These are phyloP conservation scores for Tuber melanosporum DNA, from an alignment of 495 filamentous ascomycete genomes.

Conservation along the genomic window DNA sequence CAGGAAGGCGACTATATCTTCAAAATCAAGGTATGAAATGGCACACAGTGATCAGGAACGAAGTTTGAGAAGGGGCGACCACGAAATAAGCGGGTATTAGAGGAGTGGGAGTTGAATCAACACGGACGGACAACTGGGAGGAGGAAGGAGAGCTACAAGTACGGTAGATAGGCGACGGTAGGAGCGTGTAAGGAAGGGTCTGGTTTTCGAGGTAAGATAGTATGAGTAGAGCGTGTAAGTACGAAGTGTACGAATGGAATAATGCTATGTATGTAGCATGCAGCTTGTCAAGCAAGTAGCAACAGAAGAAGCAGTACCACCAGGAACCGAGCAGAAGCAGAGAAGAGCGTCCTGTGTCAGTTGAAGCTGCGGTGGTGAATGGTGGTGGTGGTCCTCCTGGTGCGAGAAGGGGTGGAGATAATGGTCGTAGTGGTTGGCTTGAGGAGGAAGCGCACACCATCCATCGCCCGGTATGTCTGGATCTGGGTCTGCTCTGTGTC, in stretches of 20 bases:
- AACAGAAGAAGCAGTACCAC: neutral
- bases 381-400: neutral
- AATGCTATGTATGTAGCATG: neutral
- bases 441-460: neutral
- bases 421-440: neutral
- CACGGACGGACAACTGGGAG: constrained; percentile 15
- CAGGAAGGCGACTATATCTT: neutral
- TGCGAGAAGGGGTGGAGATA: neutral
- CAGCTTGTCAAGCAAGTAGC: neutral
- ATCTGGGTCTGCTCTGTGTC: neutral
- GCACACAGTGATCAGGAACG: constrained; percentile 36
- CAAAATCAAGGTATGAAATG: neutral
- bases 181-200: neutral
- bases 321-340: neutral
- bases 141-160: neutral
- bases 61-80: constrained; percentile 27
- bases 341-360: neutral
- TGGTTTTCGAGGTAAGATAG: neutral
- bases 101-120: constrained; percentile 23
- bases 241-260: neutral
- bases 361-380: neutral
- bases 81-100: constrained; percentile 6
- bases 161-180: constrained; percentile 3
- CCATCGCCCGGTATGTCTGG: neutral
- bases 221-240: neutral